Percentiles rank a stretch among this genome's conserved stretches.
Evolutionary conservation across 2,329 filamentous ascomycete species (phyloP).

Genomic region (Diplodia seriata): DNA sequence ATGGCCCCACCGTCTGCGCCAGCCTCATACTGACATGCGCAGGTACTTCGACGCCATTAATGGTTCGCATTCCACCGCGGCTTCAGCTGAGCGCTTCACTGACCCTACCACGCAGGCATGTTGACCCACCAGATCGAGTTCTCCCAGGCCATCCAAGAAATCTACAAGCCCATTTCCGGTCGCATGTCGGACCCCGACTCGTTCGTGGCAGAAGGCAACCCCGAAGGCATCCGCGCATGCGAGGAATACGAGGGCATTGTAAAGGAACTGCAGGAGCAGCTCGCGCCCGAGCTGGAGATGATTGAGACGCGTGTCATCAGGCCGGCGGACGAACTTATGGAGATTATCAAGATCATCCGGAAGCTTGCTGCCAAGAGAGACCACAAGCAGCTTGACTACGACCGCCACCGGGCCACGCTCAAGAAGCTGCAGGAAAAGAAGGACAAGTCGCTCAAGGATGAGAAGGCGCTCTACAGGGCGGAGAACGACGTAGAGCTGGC

Average conservation of each 20-base stretch:
- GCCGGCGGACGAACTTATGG: slow-evolving; percentile 89
- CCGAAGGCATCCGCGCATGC: slow-evolving; percentile 91
- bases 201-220: slow-evolving; percentile 81
- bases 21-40: slow-evolving; percentile 38
- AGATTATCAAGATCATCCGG: slow-evolving; percentile 93
- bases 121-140: slow-evolving; percentile 97
- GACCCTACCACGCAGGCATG: slow-evolving; percentile 68
- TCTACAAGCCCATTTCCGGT: slow-evolving; percentile 98
- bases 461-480: slow-evolving; percentile 95
- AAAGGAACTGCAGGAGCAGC: slow-evolving; percentile 83
- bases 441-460: slow-evolving; percentile 93
- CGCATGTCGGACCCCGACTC: slow-evolving; percentile 92
- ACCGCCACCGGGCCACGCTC: slow-evolving; percentile 79
- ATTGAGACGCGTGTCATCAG: slow-evolving; percentile 91
- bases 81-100: slow-evolving; percentile 7
- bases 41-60: slow-evolving; percentile 96
- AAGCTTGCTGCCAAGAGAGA: slow-evolving; percentile 89
- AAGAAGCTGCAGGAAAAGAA: slow-evolving; percentile 99
- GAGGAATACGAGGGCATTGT: slow-evolving; percentile 96
- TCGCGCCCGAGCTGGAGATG: slow-evolving; percentile 95
- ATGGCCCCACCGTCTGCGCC: neutral
- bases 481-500: slow-evolving; percentile 90
- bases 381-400: slow-evolving; percentile 97
- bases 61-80: slow-evolving; percentile 54
- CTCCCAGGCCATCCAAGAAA: slow-evolving; percentile 91